Evolutionary conservation across 805 yeast genomes (phyloP).

Genomic region (Kluyveromyces wickerhamii): DNA sequence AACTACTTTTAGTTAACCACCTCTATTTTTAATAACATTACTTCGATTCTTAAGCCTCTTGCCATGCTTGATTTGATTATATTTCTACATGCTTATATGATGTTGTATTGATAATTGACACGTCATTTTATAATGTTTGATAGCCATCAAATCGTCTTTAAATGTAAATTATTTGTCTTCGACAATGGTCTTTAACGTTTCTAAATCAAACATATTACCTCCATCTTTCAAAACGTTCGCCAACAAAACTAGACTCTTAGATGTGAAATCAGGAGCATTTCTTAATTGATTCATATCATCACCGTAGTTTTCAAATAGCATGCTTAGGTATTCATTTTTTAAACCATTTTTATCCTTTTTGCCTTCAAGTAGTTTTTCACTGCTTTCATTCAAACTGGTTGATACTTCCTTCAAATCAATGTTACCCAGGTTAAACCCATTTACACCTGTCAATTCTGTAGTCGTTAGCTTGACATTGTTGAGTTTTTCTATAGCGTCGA

Average conservation of each 20-base stretch:
- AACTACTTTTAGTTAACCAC: no score
- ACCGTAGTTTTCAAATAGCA: conserved; percentile 52
- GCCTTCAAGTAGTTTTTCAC: conserved; percentile 12
- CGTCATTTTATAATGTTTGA: no score
- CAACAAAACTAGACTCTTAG: conserved; percentile 46
- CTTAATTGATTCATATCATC: conserved; percentile 55
- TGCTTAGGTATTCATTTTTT: conserved; percentile 42
- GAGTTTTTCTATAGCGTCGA: no score
- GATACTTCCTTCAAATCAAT: conserved; percentile 28
- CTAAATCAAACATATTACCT: conserved; percentile 50
- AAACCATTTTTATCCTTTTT: conserved; percentile 22
- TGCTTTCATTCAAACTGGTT: conserved; percentile 24
- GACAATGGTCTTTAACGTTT: conserved; percentile 33
- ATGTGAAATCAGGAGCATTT: conserved; percentile 54
- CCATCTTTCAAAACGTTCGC: conserved; percentile 55
- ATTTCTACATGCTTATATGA: no score
- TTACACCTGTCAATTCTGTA: conserved; percentile 28
- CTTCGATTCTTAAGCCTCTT: no score
- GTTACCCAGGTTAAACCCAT: conserved; percentile 14
- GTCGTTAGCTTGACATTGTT: conserved; percentile 27
- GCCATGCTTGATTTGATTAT: no score
- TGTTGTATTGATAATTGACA: no score
- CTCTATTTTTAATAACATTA: no score
- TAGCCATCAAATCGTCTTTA: no score
- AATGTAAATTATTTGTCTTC: conserved; percentile 18